Evolutionary conservation across 1,139 yeast species (phyloP), one percentile per base, ranked within the genome.

Genomic region (Protomyces pachydermus): DNA sequence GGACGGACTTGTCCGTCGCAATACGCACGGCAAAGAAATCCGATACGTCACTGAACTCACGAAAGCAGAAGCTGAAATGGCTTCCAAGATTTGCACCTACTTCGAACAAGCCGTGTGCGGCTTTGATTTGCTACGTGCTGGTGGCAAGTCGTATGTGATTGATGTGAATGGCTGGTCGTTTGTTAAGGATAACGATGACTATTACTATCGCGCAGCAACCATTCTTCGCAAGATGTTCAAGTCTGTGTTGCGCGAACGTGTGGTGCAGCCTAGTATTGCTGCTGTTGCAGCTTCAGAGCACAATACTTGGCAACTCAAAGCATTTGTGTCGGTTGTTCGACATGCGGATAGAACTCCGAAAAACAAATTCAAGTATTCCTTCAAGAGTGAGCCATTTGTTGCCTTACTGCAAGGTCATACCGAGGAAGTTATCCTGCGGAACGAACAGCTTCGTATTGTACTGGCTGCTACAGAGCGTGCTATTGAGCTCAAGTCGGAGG

Each of bases 321-420:
- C 98, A 8, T 79, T 88, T 77, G 96, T 93, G 9, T 83, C 88
- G 37, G 96, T 93, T 39, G 87, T 95, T 64, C 84, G 99, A 71
- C 99, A 95, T 76, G 98, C 98, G 3, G 99, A 95, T 74, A 84
- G 99, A 74, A 95, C 98, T 0, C 98, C 98, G n/a, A 95, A 95
- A 74, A 98, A 95, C 76, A 95, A 95, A 74, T 90, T 95, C 79
- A 95, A 95, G 74, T 95, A 90, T 75, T 91, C 97, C 0, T 95
- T 95, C 78, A 86, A 87, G 70, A 86, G 95, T 1, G 91, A 91
- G 12, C 81, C 90, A 12, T 95, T 95, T 72, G 86, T 91, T 60
- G 89, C 95, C 0, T 77, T 95, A 62, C 78, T 95, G 69, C 93
- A 93, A 74, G 98, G 98, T 0, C 96, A 93, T 72, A 89, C 87